A percentile compares a stretch with the other conserved stretches of the same genome.
phyloP scores from a whole-genome alignment of 208 protist genomes.

The Leishmania mexicana region DNA sequence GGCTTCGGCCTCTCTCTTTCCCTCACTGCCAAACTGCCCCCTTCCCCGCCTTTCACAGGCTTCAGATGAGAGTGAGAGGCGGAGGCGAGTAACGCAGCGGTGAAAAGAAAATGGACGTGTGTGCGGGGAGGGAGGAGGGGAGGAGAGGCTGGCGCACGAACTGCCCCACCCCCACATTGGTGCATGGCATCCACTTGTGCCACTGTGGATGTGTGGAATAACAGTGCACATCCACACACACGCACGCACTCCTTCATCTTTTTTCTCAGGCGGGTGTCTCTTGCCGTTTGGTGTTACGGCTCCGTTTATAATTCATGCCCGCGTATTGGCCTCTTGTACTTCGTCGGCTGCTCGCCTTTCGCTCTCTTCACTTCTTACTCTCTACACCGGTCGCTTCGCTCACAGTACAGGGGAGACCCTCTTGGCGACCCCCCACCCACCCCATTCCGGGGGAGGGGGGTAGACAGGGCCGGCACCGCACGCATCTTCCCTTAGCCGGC shows the following conservation, averaged over 20 bases:
- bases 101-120: background rate
- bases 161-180: background rate
- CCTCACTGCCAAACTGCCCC: background rate
- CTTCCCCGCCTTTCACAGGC: background rate
- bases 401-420: background rate
- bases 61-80: background rate
- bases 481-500: constrained; percentile 17
- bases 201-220: background rate
- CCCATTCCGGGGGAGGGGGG: background rate
- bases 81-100: background rate
- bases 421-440: background rate
- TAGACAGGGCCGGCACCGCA: constrained; percentile 14
- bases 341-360: background rate
- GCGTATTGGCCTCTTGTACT: background rate
- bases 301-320: background rate
- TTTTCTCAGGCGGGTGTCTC: background rate
- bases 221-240: background rate
- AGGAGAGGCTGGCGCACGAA: background rate
- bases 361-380: background rate
- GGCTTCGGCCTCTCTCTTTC: background rate
- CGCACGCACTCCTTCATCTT: background rate
- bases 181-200: background rate
- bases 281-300: background rate
- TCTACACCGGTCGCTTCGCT: background rate
- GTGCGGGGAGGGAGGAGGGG: background rate